Percentiles rank a stretch among this genome's conserved stretches.
phyloP scores from a whole-genome alignment of 2,329 filamentous ascomycete species.

The Lachnellula arida region DNA sequence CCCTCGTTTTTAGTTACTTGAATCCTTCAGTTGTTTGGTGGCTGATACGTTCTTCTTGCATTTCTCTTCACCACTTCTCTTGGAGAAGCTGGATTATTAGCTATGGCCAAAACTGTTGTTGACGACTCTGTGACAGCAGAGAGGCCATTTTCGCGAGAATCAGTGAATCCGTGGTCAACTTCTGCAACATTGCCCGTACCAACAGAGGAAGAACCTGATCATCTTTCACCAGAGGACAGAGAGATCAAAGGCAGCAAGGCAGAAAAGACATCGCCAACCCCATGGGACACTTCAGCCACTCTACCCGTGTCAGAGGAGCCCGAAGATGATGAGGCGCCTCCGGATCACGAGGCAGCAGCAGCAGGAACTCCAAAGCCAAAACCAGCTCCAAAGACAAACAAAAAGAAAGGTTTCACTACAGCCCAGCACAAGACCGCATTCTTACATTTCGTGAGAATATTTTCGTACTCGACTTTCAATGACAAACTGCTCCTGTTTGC shows the following conservation, averaged over 20 bases:
- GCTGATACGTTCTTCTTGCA: not conserved
- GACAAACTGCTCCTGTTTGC: constrained; percentile 16
- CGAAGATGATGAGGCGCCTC: not conserved
- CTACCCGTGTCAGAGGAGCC: constrained; percentile 2
- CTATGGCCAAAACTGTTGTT: not conserved
- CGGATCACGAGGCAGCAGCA: not conserved
- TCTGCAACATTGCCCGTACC: constrained; percentile 7
- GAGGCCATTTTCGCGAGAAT: constrained; percentile 3
- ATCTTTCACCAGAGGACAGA: not conserved
- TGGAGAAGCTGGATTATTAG: no score
- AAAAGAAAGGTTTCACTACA: not conserved
- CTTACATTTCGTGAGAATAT: constrained; percentile 14
- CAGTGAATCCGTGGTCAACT: constrained; percentile 9
- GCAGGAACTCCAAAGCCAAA: not conserved
- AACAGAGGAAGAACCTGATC: not conserved
- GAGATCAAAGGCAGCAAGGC: not conserved
- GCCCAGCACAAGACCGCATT: not conserved
- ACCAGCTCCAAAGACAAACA: not conserved
- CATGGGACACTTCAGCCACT: constrained; percentile 10
- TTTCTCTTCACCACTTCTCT: not conserved
- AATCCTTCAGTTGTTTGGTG: not conserved
- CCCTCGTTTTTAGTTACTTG: not conserved
- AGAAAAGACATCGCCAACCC: not conserved
- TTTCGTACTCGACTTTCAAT: constrained; percentile 15
- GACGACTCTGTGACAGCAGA: not conserved